Evolutionary conservation across 306 rosid species (phyloP).

Genomic region (Castanea crenata): DNA sequence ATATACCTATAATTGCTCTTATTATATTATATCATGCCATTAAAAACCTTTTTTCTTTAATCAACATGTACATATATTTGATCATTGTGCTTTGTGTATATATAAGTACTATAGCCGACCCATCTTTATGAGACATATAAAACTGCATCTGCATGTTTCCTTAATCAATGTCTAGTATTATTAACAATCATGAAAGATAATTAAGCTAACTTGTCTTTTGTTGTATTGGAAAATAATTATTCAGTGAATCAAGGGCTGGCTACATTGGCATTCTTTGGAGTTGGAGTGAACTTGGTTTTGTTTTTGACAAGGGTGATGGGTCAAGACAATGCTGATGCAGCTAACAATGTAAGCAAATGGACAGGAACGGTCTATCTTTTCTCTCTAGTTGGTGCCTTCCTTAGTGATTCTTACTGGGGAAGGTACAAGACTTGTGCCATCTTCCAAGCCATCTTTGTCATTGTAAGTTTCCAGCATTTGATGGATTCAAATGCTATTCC

Average conservation of each 20-base stretch:
- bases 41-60: background rate
- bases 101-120: too few relatives aligned
- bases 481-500: background rate
- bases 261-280: slow-evolving; percentile 80
- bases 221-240: background rate
- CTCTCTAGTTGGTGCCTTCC: slow-evolving; percentile 86
- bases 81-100: too few relatives aligned
- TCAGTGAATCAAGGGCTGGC: slow-evolving; percentile 87
- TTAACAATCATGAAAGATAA: background rate
- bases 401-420: slow-evolving; percentile 80
- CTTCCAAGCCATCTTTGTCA: slow-evolving; percentile 63
- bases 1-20: too few relatives aligned
- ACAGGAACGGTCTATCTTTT: slow-evolving; percentile 76
- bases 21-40: background rate
- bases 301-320: slow-evolving; percentile 68
- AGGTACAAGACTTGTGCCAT: slow-evolving; percentile 69
- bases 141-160: background rate
- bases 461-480: slow-evolving; percentile 37
- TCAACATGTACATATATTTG: too few relatives aligned
- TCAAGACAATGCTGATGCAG: slow-evolving; percentile 78
- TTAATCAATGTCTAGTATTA: background rate
- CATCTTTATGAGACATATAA: background rate
- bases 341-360: slow-evolving; percentile 81
- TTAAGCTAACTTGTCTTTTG: background rate
- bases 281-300: slow-evolving; percentile 73